A percentile compares a stretch with the other conserved stretches of the same genome.
Conservation (phyloP, 2,329 filamentous ascomycete genomes). For the Onygena corvina region DNA sequence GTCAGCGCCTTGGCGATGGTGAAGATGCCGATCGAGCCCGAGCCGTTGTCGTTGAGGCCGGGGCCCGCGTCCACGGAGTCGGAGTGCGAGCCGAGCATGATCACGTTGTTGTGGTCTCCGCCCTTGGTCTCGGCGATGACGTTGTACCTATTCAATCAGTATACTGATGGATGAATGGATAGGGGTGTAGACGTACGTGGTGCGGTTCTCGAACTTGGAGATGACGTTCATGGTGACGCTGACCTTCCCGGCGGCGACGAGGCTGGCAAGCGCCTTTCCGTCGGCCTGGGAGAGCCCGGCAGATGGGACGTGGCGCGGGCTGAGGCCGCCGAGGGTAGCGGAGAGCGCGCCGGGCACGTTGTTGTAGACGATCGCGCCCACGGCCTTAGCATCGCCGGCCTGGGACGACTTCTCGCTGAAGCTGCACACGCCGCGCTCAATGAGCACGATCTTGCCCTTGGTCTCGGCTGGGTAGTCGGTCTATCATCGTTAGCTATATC, state of each 20-base stretch:
- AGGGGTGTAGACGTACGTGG: constrained; percentile 28
- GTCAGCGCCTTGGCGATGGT: constrained; percentile 50
- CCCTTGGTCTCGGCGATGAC: constrained; percentile 49
- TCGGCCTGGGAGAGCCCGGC: constrained; percentile 53
- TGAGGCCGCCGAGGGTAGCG: constrained; percentile 56
- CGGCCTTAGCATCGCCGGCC: constrained; percentile 57
- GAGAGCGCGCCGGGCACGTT: constrained; percentile 50
- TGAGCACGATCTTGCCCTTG: constrained; percentile 54
- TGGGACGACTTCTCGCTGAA: constrained; percentile 60
- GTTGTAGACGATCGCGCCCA: constrained; percentile 64
- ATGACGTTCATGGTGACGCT: constrained; percentile 32
- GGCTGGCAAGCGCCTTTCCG: constrained; percentile 45
- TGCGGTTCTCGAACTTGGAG: constrained; percentile 36
- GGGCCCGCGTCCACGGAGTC: constrained; percentile 51
- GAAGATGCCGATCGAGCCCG: constrained; percentile 50
- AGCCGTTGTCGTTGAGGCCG: constrained; percentile 69
- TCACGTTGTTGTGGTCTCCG: constrained; percentile 47
- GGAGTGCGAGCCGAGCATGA: constrained; percentile 49
- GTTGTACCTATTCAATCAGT: constrained; percentile 35
- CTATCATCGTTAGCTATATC: constrained; percentile 28
- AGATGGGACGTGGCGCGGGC: constrained; percentile 51
- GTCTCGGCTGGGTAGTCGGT: background rate
- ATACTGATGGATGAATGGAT: background rate
- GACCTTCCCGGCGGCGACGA: constrained; percentile 38
- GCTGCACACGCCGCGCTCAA: constrained; percentile 56